Evolutionary conservation across 2,329 filamentous ascomycete species (phyloP).

Genomic region (Aureobasidium sp.): DNA sequence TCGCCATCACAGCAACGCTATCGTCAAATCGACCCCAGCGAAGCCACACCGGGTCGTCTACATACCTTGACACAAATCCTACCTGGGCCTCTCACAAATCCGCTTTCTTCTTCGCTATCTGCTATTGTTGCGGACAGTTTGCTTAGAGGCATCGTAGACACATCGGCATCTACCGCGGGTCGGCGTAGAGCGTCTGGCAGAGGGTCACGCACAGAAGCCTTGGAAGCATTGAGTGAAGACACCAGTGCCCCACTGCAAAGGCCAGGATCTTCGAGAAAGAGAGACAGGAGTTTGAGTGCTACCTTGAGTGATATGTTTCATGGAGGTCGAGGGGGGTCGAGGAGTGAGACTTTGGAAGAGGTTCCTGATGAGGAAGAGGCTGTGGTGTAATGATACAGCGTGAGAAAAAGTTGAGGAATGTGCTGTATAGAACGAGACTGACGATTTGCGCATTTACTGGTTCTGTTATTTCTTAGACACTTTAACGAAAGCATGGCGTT

Average conservation of each 20-base stretch:
- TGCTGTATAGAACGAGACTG: too few species aligned
- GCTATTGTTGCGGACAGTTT: slow-evolving; percentile 58
- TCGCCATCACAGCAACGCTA: slow-evolving; percentile 13
- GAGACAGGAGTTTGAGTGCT: slow-evolving; percentile 8
- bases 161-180: slow-evolving; percentile 11
- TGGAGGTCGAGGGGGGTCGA: not conserved
- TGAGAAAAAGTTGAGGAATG: not conserved
- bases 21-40: slow-evolving; percentile 21
- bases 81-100: slow-evolving; percentile 50
- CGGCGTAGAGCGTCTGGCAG: not conserved
- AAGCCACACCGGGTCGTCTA: slow-evolving; percentile 26
- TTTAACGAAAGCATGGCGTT: not conserved
- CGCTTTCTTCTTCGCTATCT: slow-evolving; percentile 51
- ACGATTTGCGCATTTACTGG: too few species aligned
- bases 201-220: not conserved
- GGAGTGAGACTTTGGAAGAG: slow-evolving; percentile 1
- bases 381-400: not conserved
- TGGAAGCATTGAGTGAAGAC: not conserved
- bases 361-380: slow-evolving; percentile 2
- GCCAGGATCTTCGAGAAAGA: not conserved
- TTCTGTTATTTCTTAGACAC: too few species aligned
- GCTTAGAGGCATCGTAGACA: slow-evolving; percentile 41
- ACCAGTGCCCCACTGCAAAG: not conserved
- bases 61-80: slow-evolving; percentile 41
- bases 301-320: slow-evolving; percentile 8